Conservation (phyloP, 2,329 filamentous ascomycete species). For the Pseudocercospora vitis region DNA sequence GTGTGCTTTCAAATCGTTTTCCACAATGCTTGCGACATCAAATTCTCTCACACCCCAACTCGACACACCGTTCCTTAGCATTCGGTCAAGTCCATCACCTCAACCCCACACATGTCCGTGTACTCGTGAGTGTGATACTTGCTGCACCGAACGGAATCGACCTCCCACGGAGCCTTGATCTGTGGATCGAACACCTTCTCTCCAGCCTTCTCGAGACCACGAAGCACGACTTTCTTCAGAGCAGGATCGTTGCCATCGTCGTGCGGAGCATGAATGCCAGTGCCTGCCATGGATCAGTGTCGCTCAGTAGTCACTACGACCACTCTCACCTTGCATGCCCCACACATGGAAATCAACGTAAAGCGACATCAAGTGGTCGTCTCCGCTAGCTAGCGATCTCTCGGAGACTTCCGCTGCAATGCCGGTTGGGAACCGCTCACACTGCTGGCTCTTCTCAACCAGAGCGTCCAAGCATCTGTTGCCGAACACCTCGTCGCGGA, state of each 20-base stretch:
- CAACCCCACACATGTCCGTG: slow-evolving; percentile 16
- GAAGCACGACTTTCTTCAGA: slow-evolving; percentile 18
- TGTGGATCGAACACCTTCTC: slow-evolving; percentile 9
- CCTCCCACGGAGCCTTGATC: slow-evolving; percentile 22
- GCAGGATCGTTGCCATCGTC: slow-evolving; percentile 26
- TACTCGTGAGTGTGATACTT: slow-evolving; percentile 18
- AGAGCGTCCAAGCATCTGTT: slow-evolving; percentile 30
- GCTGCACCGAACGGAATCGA: slow-evolving; percentile 5
- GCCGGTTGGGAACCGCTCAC: slow-evolving; percentile 23
- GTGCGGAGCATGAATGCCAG: slow-evolving; percentile 18
- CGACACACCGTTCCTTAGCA: no score
- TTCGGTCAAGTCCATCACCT: slow-evolving; percentile 20
- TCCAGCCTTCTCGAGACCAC: slow-evolving; percentile 8
- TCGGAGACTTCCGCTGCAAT: slow-evolving; percentile 26
- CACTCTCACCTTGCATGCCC: slow-evolving; percentile 19
- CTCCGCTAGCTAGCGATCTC: background rate
- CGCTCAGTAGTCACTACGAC: background rate
- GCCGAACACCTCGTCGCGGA: slow-evolving; percentile 30
- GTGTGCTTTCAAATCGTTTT: background rate
- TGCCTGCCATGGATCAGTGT: slow-evolving; percentile 4
- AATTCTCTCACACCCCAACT: no score
- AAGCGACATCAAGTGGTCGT: slow-evolving; percentile 23
- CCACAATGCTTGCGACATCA: no score
- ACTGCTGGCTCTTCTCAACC: slow-evolving; percentile 24
- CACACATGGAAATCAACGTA: slow-evolving; percentile 31